Evolutionary conservation across 176 grass and related monocot species (phyloP), one percentile per base, ranked within the genome.

Genomic region (Phyllostachys edulis): DNA sequence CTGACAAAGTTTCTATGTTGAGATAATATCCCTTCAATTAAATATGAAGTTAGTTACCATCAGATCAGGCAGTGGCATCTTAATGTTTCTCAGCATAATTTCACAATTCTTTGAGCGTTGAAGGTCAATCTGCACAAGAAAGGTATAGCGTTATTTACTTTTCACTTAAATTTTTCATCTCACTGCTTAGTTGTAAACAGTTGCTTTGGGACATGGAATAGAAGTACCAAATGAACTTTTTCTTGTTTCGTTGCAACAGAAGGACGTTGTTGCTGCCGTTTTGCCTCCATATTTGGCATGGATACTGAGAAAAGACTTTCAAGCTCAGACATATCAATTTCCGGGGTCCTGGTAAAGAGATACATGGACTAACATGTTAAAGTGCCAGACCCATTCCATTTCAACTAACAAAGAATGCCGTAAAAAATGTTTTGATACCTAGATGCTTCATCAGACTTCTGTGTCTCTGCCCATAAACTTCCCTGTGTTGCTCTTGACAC

Each of bases 51-150:
- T 84, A 70, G 1, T 93, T 88, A 98, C 96, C 92, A 94, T 88
- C 62, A 98, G 84, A 93, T 98, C 91, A 81, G 85, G 82, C 65
- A 93, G 85, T 83, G 96, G 87, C 71, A 98, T 93, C 91, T 95
- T 98, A 27, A 98, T 87, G 56, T 91, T 98, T 52, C 91, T 94
- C 68, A 98, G 93, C 89, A 95, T 98, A 88, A 98, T 98, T 83
- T 98, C 93, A 75, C 96, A 98, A 66, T 98, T 98, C 71, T 94
- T 98, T 76, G 96, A 88, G 32, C 96, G 89, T 39, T 89, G 88
- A 87, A 95, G 89, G 69, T 95, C 96, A 93, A 98, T 95, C 96
- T 98, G 85, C 82, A 85, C 39, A 63, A 91, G 26, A 77, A 67
- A 79, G 63, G 16, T 50, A 68, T 34, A 87, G 42, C 9, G 41